Base-by-base conservation (phyloP, 306 rosid species). In the Vigna unguiculata region DNA sequence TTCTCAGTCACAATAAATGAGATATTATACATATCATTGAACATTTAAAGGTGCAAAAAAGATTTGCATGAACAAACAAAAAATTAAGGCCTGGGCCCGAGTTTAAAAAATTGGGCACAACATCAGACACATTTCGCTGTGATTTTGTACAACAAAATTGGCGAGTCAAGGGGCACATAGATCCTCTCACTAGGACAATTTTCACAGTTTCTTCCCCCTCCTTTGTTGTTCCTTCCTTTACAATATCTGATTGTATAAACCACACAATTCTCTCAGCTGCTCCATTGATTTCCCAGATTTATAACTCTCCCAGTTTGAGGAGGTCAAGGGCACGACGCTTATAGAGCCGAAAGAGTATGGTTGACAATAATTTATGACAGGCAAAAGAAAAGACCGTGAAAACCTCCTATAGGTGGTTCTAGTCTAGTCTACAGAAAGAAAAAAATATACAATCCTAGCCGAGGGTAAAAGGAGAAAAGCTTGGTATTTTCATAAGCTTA, bases 61-160 rank as follows among this genome's bases (percentile, higher is more conserved):
- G 34, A 71, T 47, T 55, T 2, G 72, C 59, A 41, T 53, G 21
- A 13, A 69, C 8, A 58, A 34, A 49, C 7, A 9, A 40, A 17
- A 49, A 36, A 1, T 43, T 48, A 41, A 25, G 47, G 68, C 68
- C 61, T 38, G 24, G 45, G 68, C 67, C 61, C 59, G 7, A 55
- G 25, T 6, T 30, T 17, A 36, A 36, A 74, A 71, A 48, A 67
- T 52, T 71, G 43, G 57, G 74, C 71, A 34, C 69, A 69, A 48
- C 4, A 32, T 54, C 62, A 43, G 24, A 74, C 77, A 73, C 80
- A 47, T 49, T 51, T 54, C 64, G 40, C 30, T 41, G 17, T 43
- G 40, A 74, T 74, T 54, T 38, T 60, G 60, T 71, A 81, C 86
- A 70, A 78, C 75, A 85, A 81, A 85, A 78, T 72, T 75, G 72